These are phyloP conservation scores for Aspergillus neotritici DNA, from an alignment of 2,329 filamentous ascomycete genomes.

Conservation along the genomic window DNA sequence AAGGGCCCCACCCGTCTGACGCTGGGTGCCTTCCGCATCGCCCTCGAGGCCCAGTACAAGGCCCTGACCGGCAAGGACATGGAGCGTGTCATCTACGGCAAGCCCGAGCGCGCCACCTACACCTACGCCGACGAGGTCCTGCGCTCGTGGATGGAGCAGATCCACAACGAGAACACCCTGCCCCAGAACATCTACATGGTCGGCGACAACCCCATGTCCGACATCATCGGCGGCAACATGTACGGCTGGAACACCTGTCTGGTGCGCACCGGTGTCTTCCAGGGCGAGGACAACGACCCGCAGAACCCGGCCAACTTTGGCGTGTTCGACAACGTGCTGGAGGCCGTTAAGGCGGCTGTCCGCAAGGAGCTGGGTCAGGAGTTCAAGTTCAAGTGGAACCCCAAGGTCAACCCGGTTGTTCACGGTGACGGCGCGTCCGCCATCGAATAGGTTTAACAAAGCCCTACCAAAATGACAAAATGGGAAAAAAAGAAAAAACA, in stretches of 20 bases:
- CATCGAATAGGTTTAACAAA: conserved; percentile 44
- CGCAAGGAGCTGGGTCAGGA: conserved; percentile 66
- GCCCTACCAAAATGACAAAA: conserved; percentile 6
- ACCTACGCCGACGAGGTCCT: conserved; percentile 72
- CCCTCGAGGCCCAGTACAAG: conserved; percentile 61
- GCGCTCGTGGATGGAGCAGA: conserved; percentile 66
- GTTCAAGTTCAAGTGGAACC: conserved; percentile 68
- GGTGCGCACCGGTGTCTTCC: conserved; percentile 72
- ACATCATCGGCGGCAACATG: conserved; percentile 72
- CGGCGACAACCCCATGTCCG: conserved; percentile 67
- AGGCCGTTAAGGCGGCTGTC: conserved; percentile 63
- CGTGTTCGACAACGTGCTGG: conserved; percentile 67
- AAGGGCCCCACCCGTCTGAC: conserved; percentile 61
- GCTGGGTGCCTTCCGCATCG: conserved; percentile 69
- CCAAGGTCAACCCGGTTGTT: conserved; percentile 63
- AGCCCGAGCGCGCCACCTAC: conserved; percentile 70
- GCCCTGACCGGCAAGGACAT: conserved; percentile 63
- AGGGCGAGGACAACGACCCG: conserved; percentile 69
- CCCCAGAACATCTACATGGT: conserved; percentile 71
- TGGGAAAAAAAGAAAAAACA: conserved; percentile 11
- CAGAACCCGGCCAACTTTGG: conserved; percentile 73
- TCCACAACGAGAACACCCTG: conserved; percentile 65
- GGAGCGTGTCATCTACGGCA: conserved; percentile 70
- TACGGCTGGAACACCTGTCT: conserved; percentile 78
- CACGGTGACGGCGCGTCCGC: conserved; percentile 50